A percentile compares a stretch with the other conserved stretches of the same genome.
Conservation (phyloP, 73 alveolate species). For the Paraurostyla sp. region DNA sequence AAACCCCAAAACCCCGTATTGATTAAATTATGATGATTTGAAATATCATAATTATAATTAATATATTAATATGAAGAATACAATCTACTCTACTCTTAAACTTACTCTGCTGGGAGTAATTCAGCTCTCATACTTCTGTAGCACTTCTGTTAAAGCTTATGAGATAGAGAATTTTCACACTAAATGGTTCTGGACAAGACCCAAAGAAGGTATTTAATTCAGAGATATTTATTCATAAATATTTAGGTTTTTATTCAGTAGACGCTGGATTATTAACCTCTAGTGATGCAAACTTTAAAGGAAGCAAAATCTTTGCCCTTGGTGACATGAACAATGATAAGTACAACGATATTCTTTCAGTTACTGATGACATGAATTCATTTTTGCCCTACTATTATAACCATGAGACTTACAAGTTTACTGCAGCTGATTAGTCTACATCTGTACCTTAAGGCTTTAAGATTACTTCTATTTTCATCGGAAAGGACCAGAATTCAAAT, state of each 20-base stretch:
- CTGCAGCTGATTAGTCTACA: constrained; percentile 2
- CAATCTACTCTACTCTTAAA: no score
- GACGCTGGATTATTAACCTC: constrained; percentile 42
- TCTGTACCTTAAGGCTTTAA: constrained; percentile 26
- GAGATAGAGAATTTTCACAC: constrained; percentile 52
- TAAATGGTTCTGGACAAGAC: constrained; percentile 66
- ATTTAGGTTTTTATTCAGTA: constrained; percentile 61
- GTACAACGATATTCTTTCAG: constrained; percentile 59
- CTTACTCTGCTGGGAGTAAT: background rate
- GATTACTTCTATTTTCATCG: constrained; percentile 21
- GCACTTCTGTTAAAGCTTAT: background rate
- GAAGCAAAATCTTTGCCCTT: constrained; percentile 46
- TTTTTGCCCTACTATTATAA: constrained; percentile 53
- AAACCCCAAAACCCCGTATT: no score
- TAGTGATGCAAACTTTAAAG: constrained; percentile 1
- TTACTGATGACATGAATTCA: constrained; percentile 62
- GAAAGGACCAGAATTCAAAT: background rate
- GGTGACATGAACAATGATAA: constrained; percentile 71
- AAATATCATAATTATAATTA: no score
- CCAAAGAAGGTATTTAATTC: constrained; percentile 35
- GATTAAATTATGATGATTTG: no score
- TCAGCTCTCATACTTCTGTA: background rate
- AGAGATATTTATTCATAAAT: background rate
- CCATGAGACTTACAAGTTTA: constrained; percentile 18
- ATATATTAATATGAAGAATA: no score